Evolutionary conservation across 495 filamentous ascomycete genomes (phyloP).

Genomic region (Penicillium flavigenum): DNA sequence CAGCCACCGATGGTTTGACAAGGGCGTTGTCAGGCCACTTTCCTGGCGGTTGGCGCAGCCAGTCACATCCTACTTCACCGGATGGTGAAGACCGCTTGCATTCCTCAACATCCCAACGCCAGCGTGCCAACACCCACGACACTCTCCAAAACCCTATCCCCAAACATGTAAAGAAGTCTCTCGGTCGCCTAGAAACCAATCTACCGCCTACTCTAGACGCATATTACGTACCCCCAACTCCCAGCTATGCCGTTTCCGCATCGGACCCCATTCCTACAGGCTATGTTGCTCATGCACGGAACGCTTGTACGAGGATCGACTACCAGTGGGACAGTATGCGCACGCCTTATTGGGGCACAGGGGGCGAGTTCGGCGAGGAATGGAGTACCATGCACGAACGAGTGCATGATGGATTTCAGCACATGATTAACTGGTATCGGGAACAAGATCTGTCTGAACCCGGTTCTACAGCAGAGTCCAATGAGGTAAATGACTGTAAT

Average conservation of each 20-base stretch:
- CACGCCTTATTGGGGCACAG: conserved; percentile 75
- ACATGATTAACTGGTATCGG: conserved; percentile 80
- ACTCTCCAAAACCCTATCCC: conserved; percentile 20
- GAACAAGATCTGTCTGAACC: conserved; percentile 45
- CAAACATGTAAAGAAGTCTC: conserved; percentile 18
- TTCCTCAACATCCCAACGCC: conserved; percentile 21
- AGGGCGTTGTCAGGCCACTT: conserved; percentile 48
- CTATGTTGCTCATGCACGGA: conserved; percentile 87
- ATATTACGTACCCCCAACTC: conserved; percentile 71
- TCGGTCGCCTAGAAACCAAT: conserved; percentile 37
- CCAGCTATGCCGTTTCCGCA: conserved; percentile 77
- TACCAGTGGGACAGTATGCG: conserved; percentile 94
- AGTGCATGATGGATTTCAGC: conserved; percentile 72
- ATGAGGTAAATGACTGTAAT: conserved; percentile 58
- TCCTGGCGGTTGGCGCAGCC: conserved; percentile 61
- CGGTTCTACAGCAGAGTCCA: conserved; percentile 21
- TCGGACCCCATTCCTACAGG: conserved; percentile 81
- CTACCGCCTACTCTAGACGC: conserved; percentile 27
- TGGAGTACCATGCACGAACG: conserved; percentile 93
- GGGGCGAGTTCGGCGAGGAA: conserved; percentile 86
- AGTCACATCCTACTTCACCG: conserved; percentile 23
- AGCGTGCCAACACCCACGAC: conserved; percentile 37
- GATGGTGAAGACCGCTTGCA: conserved; percentile 25
- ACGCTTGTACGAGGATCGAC: conserved; percentile 82
- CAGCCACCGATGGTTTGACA: conserved; percentile 25